Conservation (phyloP, 176 grass and related monocot species). For the Triticum turgidum region DNA sequence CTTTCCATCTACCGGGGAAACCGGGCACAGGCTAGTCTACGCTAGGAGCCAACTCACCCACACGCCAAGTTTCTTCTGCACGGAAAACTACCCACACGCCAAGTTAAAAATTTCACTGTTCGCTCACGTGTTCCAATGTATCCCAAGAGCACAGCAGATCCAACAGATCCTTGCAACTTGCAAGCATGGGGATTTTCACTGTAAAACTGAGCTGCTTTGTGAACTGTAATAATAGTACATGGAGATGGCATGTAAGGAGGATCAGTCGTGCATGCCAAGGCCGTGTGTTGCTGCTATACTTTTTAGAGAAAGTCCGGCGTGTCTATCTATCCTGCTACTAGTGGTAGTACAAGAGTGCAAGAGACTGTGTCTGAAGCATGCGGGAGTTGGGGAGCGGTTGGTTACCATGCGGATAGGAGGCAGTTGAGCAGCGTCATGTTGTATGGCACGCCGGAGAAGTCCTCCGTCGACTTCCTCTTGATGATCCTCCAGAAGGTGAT, state of each 20-base stretch:
- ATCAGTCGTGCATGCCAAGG: constrained; percentile 3
- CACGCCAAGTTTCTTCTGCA: not conserved
- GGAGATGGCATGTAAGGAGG: not conserved
- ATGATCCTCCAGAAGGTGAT: constrained; percentile 94
- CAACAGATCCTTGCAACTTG: not conserved
- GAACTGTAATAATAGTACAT: not conserved
- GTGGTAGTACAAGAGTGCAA: too few species aligned
- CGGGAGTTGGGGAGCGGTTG: not conserved
- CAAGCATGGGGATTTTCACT: not conserved
- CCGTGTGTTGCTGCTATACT: not conserved
- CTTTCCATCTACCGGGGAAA: constrained; percentile 16
- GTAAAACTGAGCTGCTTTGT: not conserved
- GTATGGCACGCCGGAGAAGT: constrained; percentile 98
- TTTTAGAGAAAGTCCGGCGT: not conserved
- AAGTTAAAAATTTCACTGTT: not conserved
- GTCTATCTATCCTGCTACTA: not conserved
- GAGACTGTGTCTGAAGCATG: not conserved
- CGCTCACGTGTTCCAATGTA: not conserved
- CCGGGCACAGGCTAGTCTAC: not conserved
- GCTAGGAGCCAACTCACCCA: constrained; percentile 4
- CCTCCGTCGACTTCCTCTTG: constrained; percentile 72
- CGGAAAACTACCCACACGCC: not conserved
- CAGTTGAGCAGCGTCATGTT: constrained; percentile 99
- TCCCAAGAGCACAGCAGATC: too few species aligned
- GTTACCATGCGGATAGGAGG: constrained; percentile 92